Conservation (phyloP, 2,329 filamentous ascomycete genomes). For the Trichoderma asperellum region DNA sequence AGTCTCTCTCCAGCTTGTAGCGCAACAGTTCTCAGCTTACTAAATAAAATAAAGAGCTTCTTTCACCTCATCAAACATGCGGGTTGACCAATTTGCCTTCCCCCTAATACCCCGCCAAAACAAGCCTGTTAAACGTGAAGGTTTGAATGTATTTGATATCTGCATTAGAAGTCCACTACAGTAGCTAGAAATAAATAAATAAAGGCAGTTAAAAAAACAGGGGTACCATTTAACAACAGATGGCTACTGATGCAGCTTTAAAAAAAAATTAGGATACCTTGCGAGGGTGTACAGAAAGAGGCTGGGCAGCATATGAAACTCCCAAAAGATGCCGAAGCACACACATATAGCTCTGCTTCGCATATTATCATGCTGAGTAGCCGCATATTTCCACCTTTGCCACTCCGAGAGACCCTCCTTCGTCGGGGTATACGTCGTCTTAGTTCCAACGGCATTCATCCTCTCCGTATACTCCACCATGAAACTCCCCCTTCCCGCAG, state of each 20-base stretch:
- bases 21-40: background rate
- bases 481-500: conserved; percentile 33
- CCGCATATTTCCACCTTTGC: conserved; percentile 30
- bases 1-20: background rate
- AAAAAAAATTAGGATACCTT: conserved; percentile 29
- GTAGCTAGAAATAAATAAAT: conserved; percentile 51
- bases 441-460: conserved; percentile 28
- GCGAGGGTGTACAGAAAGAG: conserved; percentile 20
- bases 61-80: background rate
- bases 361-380: conserved; percentile 28
- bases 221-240: conserved; percentile 39
- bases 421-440: conserved; percentile 33
- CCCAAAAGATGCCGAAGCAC: conserved; percentile 29
- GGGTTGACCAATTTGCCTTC: too few species aligned
- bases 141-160: conserved; percentile 58
- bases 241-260: conserved; percentile 37
- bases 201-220: conserved; percentile 33
- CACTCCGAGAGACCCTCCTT: conserved; percentile 28
- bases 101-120: too few species aligned
- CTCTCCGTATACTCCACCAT: conserved; percentile 28
- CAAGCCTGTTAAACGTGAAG: conserved; percentile 1
- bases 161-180: conserved; percentile 67
- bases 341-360: conserved; percentile 29
- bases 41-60: background rate
- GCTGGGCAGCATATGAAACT: conserved; percentile 5